phyloP scores from a whole-genome alignment of 2,329 filamentous ascomycete species.

The Fusarium temperatum region DNA sequence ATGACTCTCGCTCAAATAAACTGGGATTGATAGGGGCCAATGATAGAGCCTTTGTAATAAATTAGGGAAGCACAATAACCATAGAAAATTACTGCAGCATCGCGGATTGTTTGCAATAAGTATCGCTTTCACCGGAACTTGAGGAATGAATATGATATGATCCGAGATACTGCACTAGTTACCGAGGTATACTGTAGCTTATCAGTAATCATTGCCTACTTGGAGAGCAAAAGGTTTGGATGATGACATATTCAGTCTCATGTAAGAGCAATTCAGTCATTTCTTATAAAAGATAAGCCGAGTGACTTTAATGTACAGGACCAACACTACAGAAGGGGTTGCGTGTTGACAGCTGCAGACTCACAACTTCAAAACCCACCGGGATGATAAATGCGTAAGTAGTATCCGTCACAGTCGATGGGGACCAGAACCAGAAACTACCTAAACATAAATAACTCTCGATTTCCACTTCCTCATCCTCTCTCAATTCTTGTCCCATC shows the following conservation, averaged over 20 bases:
- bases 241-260: background rate
- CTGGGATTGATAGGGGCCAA: background rate
- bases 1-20: background rate
- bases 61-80: background rate
- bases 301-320: background rate
- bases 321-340: background rate
- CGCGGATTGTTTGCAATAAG: background rate
- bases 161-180: background rate
- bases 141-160: background rate
- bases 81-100: background rate
- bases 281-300: background rate
- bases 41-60: background rate
- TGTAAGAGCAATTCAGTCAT: background rate
- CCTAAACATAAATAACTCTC: constrained; percentile 9
- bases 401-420: constrained; percentile 37
- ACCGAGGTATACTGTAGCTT: background rate
- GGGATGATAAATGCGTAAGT: constrained; percentile 37
- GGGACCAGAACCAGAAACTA: constrained; percentile 15
- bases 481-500: constrained; percentile 3
- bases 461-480: background rate
- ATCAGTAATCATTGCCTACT: background rate
- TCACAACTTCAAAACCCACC: constrained; percentile 21
- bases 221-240: background rate
- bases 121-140: background rate
- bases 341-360: background rate